Evolutionary conservation across 192 early-diverging fungal species (phyloP), one percentile per base, ranked within the genome.

Genomic region (Anaeromyces robustus): DNA sequence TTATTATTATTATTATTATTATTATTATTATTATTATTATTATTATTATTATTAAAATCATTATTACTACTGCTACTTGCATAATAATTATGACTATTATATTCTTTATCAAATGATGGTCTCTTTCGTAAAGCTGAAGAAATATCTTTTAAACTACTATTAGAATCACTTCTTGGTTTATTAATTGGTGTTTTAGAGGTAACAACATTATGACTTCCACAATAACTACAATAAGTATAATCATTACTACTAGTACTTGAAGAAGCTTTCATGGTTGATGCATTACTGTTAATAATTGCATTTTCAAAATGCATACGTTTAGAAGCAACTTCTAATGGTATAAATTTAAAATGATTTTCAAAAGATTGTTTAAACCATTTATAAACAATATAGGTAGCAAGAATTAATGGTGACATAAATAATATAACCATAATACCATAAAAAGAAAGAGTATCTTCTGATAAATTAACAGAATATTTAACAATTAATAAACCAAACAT

Each of bases 401-500:
- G 11, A n/a, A 68, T 11, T 68, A 68, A 68, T n/a, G 26, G 52
- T 26, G 28, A 0, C 52, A 68, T 68, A n/a, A 22, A n/a, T n/a
- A 68, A n/a, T 4, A 68, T 9, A 26, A 18, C 18, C 4, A 4
- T 26, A n/a, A 68, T 9, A 68, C 26, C 26, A n/a, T n/a, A n/a
- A n/a, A n/a, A n/a, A 18, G 18, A 68, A n/a, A 68, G 28, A 11
- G 17, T 68, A n/a, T 22, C 26, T 22, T 4, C 6, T 2, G 52
- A 68, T 11, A 26, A n/a, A 68, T 68, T 18, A n/a, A 68, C 19
- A 19, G 52, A 68, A n/a, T 28, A 26, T n/a, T 87, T 87, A 26
- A 90, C 59, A 79, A 86, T 89, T 0, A 92, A 82, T 2, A 90
- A 29, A 1, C 90, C 88, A 11, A 89, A 82, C 84, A 92, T 88